Evolutionary conservation across 129 eudicot species (phyloP).

Genomic region (Saussurea involucrata): DNA sequence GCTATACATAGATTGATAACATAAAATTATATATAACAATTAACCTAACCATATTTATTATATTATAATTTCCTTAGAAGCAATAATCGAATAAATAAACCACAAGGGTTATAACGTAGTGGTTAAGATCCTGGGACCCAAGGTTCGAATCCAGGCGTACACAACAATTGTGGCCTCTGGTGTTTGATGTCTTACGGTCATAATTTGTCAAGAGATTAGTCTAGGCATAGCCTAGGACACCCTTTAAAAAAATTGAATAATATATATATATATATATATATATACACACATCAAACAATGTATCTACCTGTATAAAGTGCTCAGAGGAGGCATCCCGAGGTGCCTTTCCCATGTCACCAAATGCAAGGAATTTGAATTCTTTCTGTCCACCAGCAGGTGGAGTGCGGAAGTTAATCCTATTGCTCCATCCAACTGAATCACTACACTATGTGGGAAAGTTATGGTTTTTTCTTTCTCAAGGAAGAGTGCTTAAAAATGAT

Average conservation of each 20-base stretch:
- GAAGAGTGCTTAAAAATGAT: neutral
- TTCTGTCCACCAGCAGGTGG: conserved; percentile 75
- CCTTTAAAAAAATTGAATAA: no score
- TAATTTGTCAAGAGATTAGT: no score
- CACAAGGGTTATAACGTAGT: no score
- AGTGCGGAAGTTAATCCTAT: conserved; percentile 43
- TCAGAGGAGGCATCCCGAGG: conserved; percentile 75
- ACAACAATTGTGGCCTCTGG: no score
- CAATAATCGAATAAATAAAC: neutral
- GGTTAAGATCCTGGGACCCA: no score
- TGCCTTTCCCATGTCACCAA: conserved; percentile 97
- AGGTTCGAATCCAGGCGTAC: no score
- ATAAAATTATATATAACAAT: neutral
- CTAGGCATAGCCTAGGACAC: no score
- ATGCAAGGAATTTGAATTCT: conserved; percentile 66
- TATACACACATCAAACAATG: neutral
- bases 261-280: no score
- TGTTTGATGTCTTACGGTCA: no score
- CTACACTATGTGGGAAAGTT: conserved; percentile 25
- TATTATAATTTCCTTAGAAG: neutral
- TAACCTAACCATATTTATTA: neutral
- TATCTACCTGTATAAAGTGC: conserved; percentile 81
- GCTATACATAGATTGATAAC: conserved; percentile 34
- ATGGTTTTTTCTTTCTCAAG: neutral
- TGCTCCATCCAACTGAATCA: conserved; percentile 77